A percentile compares a stretch with the other conserved stretches of the same genome.
phyloP scores from a whole-genome alignment of 1,284 basidiomycete genomes.

The Austroboletus rostrupii region DNA sequence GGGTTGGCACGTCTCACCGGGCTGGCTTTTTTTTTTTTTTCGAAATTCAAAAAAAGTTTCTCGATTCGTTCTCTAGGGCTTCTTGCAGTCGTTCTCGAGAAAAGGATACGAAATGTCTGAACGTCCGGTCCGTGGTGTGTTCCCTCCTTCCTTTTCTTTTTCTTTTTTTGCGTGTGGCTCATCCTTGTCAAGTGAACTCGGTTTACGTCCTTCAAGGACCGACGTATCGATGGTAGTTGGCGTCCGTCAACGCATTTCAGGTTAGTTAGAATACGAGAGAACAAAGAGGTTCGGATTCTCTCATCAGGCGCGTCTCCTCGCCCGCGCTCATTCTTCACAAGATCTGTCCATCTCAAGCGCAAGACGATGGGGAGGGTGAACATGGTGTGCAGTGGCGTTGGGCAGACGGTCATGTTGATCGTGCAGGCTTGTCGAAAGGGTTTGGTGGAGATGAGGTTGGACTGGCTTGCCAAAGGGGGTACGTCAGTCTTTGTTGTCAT shows the following conservation, averaged over 20 bases:
- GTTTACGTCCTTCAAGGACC: constrained; percentile 45
- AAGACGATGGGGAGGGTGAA: constrained; percentile 46
- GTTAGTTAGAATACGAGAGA: constrained; percentile 59
- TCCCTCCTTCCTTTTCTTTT: no score
- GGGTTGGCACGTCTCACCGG: no score
- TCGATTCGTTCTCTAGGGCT: constrained; percentile 34
- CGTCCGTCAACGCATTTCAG: constrained; percentile 46
- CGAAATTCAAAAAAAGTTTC: no score
- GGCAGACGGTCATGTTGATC: constrained; percentile 43
- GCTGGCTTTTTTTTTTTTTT: no score
- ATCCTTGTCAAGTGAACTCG: constrained; percentile 42
- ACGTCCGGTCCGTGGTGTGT: constrained; percentile 39
- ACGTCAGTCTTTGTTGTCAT: constrained; percentile 15
- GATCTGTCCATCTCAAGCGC: constrained; percentile 32
- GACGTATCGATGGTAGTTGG: constrained; percentile 42
- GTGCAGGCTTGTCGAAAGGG: constrained; percentile 51
- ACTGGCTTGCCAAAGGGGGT: constrained; percentile 60
- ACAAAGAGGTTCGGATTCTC: constrained; percentile 34
- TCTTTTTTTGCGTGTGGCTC: neutral
- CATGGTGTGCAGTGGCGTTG: constrained; percentile 41
- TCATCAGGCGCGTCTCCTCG: neutral
- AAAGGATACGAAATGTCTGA: constrained; percentile 31
- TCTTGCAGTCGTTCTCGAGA: constrained; percentile 59
- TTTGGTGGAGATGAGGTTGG: constrained; percentile 46
- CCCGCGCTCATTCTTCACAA: constrained; percentile 12